Conservation (phyloP, 139 green algal species). For the Asterochloris sp. region DNA sequence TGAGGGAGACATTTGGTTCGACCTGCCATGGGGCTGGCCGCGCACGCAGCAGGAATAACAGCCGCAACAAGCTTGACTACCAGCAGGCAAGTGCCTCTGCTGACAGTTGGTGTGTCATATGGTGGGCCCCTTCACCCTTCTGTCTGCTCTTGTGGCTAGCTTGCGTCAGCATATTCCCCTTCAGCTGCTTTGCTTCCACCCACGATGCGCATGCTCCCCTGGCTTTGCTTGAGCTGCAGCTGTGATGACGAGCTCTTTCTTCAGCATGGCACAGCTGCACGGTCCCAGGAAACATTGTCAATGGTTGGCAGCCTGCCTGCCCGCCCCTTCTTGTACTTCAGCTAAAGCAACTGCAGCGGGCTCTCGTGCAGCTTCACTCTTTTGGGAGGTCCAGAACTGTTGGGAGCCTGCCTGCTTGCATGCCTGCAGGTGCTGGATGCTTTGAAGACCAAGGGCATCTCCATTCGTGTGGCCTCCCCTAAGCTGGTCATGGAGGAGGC, state of each 20-base stretch:
- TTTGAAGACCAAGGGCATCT: conserved; percentile 78
- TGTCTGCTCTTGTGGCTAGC: background rate
- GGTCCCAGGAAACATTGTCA: no score
- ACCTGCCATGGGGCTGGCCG: conserved; percentile 86
- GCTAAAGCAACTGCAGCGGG: background rate
- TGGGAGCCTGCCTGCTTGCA: background rate
- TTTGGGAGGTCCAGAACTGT: background rate
- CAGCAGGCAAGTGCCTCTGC: conserved; percentile 18
- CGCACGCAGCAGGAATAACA: conserved; percentile 64
- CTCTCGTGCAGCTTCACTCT: no score
- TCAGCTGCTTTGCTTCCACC: no score
- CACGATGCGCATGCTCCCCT: background rate
- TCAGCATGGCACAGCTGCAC: no score
- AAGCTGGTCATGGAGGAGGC: conserved; percentile 91
- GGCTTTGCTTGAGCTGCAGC: background rate
- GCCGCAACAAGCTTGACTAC: conserved; percentile 74
- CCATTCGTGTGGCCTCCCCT: conserved; percentile 72
- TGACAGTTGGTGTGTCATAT: no score
- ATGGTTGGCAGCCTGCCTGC: no score
- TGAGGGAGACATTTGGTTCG: conserved; percentile 78
- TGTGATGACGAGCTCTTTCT: no score
- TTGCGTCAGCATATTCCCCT: no score
- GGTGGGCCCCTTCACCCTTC: background rate
- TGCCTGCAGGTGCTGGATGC: conserved; percentile 60
- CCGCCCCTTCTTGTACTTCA: background rate